Evolutionary conservation across 495 filamentous ascomycete species (phyloP).

Genomic region (Xylaria cubensis): DNA sequence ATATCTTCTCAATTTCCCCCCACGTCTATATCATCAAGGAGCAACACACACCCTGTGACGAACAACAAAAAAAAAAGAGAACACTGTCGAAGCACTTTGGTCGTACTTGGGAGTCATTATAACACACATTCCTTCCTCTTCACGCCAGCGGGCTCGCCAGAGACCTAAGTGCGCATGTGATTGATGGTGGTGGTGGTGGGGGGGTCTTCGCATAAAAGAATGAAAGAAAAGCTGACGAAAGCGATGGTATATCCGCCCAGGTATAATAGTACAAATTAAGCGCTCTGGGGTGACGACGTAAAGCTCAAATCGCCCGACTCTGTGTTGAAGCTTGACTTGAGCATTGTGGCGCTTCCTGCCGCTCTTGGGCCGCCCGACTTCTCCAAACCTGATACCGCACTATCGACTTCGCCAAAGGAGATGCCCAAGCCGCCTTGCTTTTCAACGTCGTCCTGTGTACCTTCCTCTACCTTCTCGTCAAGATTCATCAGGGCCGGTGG

Average conservation of each 20-base stretch:
- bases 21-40: slow-evolving; percentile 20
- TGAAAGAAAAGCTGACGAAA: not conserved
- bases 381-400: slow-evolving; percentile 54
- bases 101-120: not conserved
- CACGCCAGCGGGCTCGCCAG: slow-evolving; percentile 1
- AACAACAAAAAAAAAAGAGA: not conserved
- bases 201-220: not conserved
- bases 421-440: slow-evolving; percentile 57
- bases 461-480: slow-evolving; percentile 59
- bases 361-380: slow-evolving; percentile 52
- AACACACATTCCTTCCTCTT: not conserved
- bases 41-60: not conserved
- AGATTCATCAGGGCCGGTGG: slow-evolving; percentile 85
- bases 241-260: slow-evolving; percentile 2
- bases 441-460: slow-evolving; percentile 31
- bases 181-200: not conserved
- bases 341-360: slow-evolving; percentile 40
- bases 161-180: not conserved
- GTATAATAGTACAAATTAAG: slow-evolving; percentile 5
- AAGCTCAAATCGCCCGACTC: slow-evolving; percentile 35
- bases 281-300: slow-evolving; percentile 22
- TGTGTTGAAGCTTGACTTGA: slow-evolving; percentile 41
- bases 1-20: slow-evolving; percentile 13
- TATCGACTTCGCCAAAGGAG: slow-evolving; percentile 57
- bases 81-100: not conserved